Base-by-base conservation (phyloP, 2,329 filamentous ascomycete genomes). In the Clonostachys byssicola region DNA sequence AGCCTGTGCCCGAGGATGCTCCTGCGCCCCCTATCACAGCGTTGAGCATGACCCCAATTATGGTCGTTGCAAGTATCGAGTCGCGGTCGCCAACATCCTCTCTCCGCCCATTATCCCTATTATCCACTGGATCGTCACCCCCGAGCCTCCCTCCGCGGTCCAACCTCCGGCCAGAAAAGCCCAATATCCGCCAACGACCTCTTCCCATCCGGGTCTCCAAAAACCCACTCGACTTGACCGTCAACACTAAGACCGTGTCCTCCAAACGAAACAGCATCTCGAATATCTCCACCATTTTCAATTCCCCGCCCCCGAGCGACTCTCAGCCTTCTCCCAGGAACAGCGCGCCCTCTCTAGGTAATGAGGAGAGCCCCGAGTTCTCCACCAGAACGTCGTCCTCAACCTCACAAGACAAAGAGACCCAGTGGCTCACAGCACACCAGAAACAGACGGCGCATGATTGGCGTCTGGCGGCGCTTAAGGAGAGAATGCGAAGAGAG, bases 391-490 rank as follows among this genome's bases (percentile, higher is more conserved):
- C 44, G 23, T 14, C 16, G 16, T 45, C 42, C 7, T 23, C 17
- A 12, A 44, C 18, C 42, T 34, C 17, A 10, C 20, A 20, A 9
- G 33, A 41, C 30, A 45, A 48, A 30, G 47, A 48, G 42, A 40
- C 35, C 5, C 14, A 45, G 38, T 48, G 47, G 47, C 47, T 48
- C 13, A 35, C 20, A 13, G 34, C 18, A 33, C 47, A 48, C 20
- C 47, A 45, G 6, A 36, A 39, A 2, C 35, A 48, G 47, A 48
- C 47, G 17, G 47, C 43, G n/a, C 34, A 48, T n/a, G 47, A 48
- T 8, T 48, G 47, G 47, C 42, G 47, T 2, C 35, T 44, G 14
- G 42, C 20, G 4, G 47, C 47, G 2, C 47, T 48, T 2, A 40
- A 30, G 36, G 40, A 43, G 9, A 42, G 47, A 9, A 39, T 30